Evolutionary conservation across 345 rosid genomes (phyloP), one percentile per base, ranked within the genome.

Genomic region (Boechera stricta): DNA sequence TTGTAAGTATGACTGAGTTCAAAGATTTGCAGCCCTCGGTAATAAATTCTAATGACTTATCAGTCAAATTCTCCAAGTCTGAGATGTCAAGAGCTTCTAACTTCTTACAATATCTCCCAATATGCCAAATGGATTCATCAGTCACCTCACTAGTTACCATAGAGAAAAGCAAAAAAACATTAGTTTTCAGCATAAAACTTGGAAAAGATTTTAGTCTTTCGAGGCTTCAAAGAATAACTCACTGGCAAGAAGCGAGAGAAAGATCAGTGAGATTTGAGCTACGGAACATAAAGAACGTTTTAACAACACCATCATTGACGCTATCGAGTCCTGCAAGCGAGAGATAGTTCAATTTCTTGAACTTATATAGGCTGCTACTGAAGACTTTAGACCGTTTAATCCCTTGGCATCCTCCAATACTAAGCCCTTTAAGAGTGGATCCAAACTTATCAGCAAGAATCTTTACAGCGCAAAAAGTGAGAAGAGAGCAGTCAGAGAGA

Each of bases 51-150:
- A 88, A 16, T 5, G 90, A 53, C 35, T 47, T 21, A 73, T 85
- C 85, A 44, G 86, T 80, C 69, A 88, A 76, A 2, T 64, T 64
- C 39, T 32, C 52, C 79, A 85, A 75, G 65, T 72, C 49, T 6
- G 86, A 76, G 58, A 88, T 81, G 71, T 86, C 88, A 63, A 88
- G 80, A 51, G 82, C 77, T 35, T 77, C 67, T 36, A 88, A 78
- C 11, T 72, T 61, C 7, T 59, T 66, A 52, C 82, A 79, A 11
- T 16, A 42, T 49, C 68, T 61, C 61, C 84, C 87, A 58, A 86
- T 65, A 26, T 9, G 21, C 80, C 69, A 64, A 28, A 84, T 42
- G 63, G 82, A 73, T 9, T 10, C 16, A 70, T 84, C 88, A 62
- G 84, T 88, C 81, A 86, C 59, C 9, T 72, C 49, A 53, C 92